Conservation (phyloP, 1,284 basidiomycete species). For the Rhodotorula sp. region DNA sequence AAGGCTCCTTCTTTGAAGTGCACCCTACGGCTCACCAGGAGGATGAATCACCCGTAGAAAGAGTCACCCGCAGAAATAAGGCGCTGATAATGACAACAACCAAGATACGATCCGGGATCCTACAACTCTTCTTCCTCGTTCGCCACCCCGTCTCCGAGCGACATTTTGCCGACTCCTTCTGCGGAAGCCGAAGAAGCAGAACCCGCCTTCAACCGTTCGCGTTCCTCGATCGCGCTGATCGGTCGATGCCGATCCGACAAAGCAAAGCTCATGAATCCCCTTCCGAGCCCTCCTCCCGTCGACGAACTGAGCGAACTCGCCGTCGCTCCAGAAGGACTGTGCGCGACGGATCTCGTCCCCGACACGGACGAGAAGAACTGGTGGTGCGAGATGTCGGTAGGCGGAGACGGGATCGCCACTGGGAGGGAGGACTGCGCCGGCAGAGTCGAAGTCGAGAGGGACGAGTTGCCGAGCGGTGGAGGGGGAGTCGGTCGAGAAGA, state of each 20-base stretch:
- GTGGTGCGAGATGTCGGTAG: not conserved
- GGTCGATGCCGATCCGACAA: conserved; percentile 17
- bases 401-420: conserved; percentile 33
- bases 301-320: conserved; percentile 22
- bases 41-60: too few species aligned
- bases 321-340: not conserved
- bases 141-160: not conserved
- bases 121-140: not conserved
- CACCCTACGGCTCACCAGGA: too few species aligned
- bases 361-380: conserved; percentile 16
- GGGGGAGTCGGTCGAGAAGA: not conserved
- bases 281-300: conserved; percentile 8
- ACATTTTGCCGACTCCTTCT: not conserved
- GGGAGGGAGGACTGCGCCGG: conserved; percentile 16
- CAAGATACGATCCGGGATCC: not conserved
- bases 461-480: not conserved
- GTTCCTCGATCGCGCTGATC: conserved; percentile 1
- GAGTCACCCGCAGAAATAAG: not conserved
- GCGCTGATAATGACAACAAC: not conserved
- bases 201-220: not conserved
- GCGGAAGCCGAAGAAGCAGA: not conserved
- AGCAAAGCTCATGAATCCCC: conserved; percentile 9
- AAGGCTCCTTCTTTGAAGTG: too few species aligned
- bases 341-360: conserved; percentile 6
- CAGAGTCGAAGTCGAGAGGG: not conserved